A percentile compares a stretch with the other conserved stretches of the same genome.
Evolutionary conservation across 306 rosid genomes (phyloP).

Genomic region (Begonia fuchsioides): DNA sequence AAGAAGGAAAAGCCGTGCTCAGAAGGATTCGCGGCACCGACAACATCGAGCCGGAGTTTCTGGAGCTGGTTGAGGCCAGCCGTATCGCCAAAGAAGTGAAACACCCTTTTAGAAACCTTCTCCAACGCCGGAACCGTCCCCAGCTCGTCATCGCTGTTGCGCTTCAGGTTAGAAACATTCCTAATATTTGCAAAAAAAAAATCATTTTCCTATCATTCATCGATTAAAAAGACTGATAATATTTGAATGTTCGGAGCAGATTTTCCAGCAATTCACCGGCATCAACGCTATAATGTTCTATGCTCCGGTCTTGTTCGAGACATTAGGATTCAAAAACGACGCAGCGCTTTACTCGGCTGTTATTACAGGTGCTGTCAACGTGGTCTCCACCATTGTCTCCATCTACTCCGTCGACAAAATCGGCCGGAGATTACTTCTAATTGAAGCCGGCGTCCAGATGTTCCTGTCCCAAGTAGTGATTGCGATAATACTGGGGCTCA

Average conservation of each 20-base stretch:
- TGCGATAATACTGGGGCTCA: slow-evolving; percentile 40
- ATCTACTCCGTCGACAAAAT: slow-evolving; percentile 57
- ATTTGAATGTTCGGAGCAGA: slow-evolving; percentile 15
- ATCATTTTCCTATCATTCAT: too few relatives aligned
- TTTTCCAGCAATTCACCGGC: slow-evolving; percentile 84
- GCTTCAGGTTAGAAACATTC: slow-evolving; percentile 33
- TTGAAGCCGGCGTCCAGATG: slow-evolving; percentile 79
- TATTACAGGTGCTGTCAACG: slow-evolving; percentile 66
- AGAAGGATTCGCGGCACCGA: slow-evolving; percentile 56
- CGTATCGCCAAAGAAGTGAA: slow-evolving; percentile 50
- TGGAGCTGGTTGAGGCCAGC: slow-evolving; percentile 66
- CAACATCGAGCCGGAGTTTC: slow-evolving; percentile 63
- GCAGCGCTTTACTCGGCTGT: slow-evolving; percentile 72
- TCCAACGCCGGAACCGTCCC: slow-evolving; percentile 52
- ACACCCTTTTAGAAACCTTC: slow-evolving; percentile 64
- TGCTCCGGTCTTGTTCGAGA: too few relatives aligned
- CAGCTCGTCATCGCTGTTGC: slow-evolving; percentile 59
- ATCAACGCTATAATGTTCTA: slow-evolving; percentile 96
- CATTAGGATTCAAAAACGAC: slow-evolving; percentile 52
- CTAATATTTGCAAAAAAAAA: too few relatives aligned
- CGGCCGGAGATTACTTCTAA: slow-evolving; percentile 42
- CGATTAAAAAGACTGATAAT: background rate
- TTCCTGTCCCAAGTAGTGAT: slow-evolving; percentile 50
- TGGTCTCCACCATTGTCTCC: slow-evolving; percentile 48
- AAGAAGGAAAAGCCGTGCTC: slow-evolving; percentile 59